Base-by-base conservation (phyloP, 495 filamentous ascomycete genomes). In the Tuber melanosporum region DNA sequence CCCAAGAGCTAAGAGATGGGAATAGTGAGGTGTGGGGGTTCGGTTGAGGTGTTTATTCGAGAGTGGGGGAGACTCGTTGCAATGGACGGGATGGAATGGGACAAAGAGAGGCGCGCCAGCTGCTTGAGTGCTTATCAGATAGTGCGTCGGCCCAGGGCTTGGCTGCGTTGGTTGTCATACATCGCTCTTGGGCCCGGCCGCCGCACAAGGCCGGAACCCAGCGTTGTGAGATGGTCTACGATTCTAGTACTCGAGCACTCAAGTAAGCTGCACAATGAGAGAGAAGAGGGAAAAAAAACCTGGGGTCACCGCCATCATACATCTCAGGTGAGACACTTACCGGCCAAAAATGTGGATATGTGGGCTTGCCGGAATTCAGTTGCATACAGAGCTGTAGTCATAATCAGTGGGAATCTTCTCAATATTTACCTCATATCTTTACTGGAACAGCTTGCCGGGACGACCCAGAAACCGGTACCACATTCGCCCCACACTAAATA, bases 331-430 rank as follows among this genome's bases (percentile, higher is more conserved):
- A 52, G 47, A 66, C 32, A 66, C 57, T 4, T 17, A 66, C 14
- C 36, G 57, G 57, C 57, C 17, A 66, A 36, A 66, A 66, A 17
- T 32, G 26, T 19, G 6, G 57, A 66, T 66, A 36, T 12, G n/a
- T 26, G 57, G 15, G 26, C 4, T 3, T 5, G 57, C 57, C 26
- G 26, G 57, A 36, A 66, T 32, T 15, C 57, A 17, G 36, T 66
- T 66, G 26, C 57, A 66, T 66, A 66, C 26, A 66, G 57, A 66
- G 26, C 32, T 36, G 57, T 66, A 66, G 57, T 66, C 57, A 45
- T 62, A 70, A 80, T 80, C 41, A 73, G 72, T 77, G 73, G 70
- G 47, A 47, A 71, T 75, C 78, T 81, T 79, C 77, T 81, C 26
- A 66, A 66, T 66, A 66, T 66, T 66, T 77, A 78, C 75, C 57